Evolutionary conservation across 2,329 filamentous ascomycete genomes (phyloP).

Genomic region (Sporothrix curviconia): DNA sequence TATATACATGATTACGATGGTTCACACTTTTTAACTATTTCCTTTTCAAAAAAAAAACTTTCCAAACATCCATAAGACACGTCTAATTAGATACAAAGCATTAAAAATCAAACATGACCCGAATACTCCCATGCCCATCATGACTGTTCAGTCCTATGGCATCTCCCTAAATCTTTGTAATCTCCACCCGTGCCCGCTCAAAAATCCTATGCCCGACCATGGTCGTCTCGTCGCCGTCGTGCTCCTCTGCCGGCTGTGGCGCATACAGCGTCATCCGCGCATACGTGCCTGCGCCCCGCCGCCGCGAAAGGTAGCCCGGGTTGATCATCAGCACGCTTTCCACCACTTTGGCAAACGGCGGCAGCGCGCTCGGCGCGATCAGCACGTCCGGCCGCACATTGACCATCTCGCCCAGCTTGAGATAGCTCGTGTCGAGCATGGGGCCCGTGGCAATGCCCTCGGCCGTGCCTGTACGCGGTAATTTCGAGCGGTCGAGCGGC

Average conservation of each 20-base stretch:
- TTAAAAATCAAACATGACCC: neutral
- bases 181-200: conserved; percentile 78
- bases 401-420: conserved; percentile 87
- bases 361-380: conserved; percentile 72
- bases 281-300: conserved; percentile 77
- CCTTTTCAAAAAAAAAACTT: neutral
- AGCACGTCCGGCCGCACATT: conserved; percentile 79
- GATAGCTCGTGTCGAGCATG: conserved; percentile 73
- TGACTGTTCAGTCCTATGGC: neutral
- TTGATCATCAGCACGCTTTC: conserved; percentile 88
- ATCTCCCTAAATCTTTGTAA: conserved; percentile 57
- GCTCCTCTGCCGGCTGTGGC: conserved; percentile 46
- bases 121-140: neutral
- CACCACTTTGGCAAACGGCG: conserved; percentile 85
- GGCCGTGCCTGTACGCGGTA: conserved; percentile 58
- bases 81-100: too few relatives aligned
- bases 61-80: too few relatives aligned
- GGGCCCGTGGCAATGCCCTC: conserved; percentile 62
- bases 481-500: conserved; percentile 59
- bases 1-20: neutral
- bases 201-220: conserved; percentile 70
- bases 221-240: conserved; percentile 48
- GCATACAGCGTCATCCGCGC: conserved; percentile 71
- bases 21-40: neutral
- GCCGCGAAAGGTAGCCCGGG: conserved; percentile 79